Evolutionary conservation across 768 basidiomycete species (phyloP).

Genomic region (Auricularia cornea): DNA sequence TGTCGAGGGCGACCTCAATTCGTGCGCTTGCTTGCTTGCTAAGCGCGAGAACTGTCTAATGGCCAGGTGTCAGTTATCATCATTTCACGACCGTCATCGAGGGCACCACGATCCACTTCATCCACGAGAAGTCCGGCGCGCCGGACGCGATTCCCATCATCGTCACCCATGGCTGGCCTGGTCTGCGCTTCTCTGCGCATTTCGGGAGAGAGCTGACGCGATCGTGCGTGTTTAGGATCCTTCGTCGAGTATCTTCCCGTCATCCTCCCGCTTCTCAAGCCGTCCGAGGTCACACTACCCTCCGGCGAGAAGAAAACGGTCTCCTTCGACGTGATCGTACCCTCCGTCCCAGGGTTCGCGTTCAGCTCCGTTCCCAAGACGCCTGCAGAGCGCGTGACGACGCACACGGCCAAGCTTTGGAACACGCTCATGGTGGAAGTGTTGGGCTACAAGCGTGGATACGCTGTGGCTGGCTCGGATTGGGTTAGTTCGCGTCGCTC

Average conservation of each 20-base stretch:
- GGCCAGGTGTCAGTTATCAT: slow-evolving; percentile 3
- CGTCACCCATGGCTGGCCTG: slow-evolving; percentile 9
- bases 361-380: slow-evolving; percentile 15
- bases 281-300: background rate
- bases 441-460: slow-evolving; percentile 15
- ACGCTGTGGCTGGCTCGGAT: slow-evolving; percentile 6
- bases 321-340: slow-evolving; percentile 7
- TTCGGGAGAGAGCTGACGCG: too few species aligned
- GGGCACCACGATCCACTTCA: slow-evolving; percentile 6
- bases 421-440: slow-evolving; percentile 21
- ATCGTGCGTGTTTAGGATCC: background rate
- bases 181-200: too few species aligned
- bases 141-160: slow-evolving; percentile 6
- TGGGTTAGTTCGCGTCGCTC: background rate
- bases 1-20: too few species aligned
- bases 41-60: too few species aligned
- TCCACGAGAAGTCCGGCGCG: slow-evolving; percentile 3
- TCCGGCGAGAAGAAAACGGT: background rate
- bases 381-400: background rate
- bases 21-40: too few species aligned
- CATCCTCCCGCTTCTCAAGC: background rate
- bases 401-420: slow-evolving; percentile 19
- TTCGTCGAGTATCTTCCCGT: slow-evolving; percentile 5
- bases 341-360: slow-evolving; percentile 14
- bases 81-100: slow-evolving; percentile 7